Conservation (phyloP, 2,329 filamentous ascomycete genomes). For the Herpotrichia juniperi region DNA sequence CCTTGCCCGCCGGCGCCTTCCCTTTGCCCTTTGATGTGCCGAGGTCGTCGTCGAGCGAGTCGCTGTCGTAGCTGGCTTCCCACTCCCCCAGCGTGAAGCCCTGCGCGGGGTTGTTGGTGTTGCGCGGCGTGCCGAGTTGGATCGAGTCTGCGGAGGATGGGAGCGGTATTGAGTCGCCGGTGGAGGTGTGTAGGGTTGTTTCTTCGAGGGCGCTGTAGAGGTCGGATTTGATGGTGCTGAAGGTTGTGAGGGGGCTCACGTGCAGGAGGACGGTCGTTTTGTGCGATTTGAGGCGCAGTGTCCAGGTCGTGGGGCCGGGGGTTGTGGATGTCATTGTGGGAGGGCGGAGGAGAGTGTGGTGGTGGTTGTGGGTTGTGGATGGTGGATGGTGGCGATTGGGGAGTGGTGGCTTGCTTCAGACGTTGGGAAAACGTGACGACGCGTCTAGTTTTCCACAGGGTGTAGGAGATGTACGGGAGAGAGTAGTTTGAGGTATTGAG, state of each 20-base stretch:
- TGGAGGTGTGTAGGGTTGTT: constrained; percentile 40
- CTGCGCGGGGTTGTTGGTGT: constrained; percentile 46
- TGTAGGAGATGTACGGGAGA: too few relatives aligned
- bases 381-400: neutral
- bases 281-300: constrained; percentile 54
- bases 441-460: too few relatives aligned
- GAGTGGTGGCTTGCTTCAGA: too few relatives aligned
- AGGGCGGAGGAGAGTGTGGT: neutral
- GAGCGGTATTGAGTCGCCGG: constrained; percentile 42
- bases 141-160: constrained; percentile 48
- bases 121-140: constrained; percentile 48
- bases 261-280: constrained; percentile 55
- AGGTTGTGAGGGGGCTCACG: constrained; percentile 49
- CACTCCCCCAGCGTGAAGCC: constrained; percentile 49
- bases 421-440: too few relatives aligned
- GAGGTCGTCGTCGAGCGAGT: constrained; percentile 29
- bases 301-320: constrained; percentile 35
- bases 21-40: constrained; percentile 43
- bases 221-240: constrained; percentile 47
- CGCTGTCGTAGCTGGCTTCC: constrained; percentile 35
- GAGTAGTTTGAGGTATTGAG: too few relatives aligned
- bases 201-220: constrained; percentile 51
- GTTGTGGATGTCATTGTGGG: constrained; percentile 1
- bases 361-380: neutral
- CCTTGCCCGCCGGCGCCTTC: constrained; percentile 43